Conservation (phyloP, 2,329 filamentous ascomycete genomes). For the Arthroderma uncinatum region DNA sequence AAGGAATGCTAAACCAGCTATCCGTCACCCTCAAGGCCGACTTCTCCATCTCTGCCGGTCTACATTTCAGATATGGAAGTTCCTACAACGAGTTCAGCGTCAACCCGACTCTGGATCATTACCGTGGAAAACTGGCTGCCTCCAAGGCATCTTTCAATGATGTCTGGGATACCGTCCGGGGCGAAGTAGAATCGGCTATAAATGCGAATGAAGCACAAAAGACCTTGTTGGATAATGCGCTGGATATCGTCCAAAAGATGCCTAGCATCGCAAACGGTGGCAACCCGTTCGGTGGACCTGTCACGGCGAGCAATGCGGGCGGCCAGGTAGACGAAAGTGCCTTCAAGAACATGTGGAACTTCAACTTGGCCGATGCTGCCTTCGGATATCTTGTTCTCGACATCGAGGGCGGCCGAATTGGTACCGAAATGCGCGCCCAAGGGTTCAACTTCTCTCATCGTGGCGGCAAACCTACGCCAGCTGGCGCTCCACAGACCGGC, state of each 20-base stretch:
- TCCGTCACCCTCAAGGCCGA: constrained; percentile 96
- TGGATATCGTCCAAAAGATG: constrained; percentile 97
- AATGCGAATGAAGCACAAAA: constrained; percentile 88
- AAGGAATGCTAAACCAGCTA: constrained; percentile 93
- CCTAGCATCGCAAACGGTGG: constrained; percentile 86
- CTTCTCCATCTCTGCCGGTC: constrained; percentile 92
- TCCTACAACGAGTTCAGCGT: constrained; percentile 99
- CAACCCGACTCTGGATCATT: constrained; percentile 94
- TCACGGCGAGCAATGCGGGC: constrained; percentile 55
- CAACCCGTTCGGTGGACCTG: constrained; percentile 87
- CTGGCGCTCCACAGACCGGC: constrained; percentile 13
- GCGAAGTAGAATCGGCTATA: constrained; percentile 89
- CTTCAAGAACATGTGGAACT: constrained; percentile 99
- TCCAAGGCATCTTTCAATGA: constrained; percentile 98
- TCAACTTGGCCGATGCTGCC: constrained; percentile 92
- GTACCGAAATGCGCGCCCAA: constrained; percentile 96
- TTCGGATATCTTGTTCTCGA: constrained; percentile 94
- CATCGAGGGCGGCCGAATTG: constrained; percentile 88
- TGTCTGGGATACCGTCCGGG: constrained; percentile 97
- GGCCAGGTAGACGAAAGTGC: constrained; percentile 96
- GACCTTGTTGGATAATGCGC: constrained; percentile 77
- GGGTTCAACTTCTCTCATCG: constrained; percentile 99
- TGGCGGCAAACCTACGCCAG: constrained; percentile 58
- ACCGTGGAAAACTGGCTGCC: constrained; percentile 92
- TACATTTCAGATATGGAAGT: constrained; percentile 97